Conservation (phyloP, 2,329 filamentous ascomycete species). For the Paramyrothecium roridum region DNA sequence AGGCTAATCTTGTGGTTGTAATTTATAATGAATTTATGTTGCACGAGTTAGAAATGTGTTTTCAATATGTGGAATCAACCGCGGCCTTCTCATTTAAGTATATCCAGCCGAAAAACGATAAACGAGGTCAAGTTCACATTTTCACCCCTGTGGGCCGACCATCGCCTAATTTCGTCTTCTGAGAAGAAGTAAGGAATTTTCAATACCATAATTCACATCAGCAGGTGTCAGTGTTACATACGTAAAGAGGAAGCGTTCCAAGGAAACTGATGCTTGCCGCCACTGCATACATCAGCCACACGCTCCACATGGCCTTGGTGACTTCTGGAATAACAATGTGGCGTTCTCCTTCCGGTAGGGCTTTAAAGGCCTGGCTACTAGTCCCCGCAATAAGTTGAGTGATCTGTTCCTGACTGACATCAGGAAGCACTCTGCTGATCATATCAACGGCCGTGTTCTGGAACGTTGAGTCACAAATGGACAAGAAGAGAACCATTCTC, state of each 20-base stretch:
- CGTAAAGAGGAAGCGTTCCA: background rate
- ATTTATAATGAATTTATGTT: too few species aligned
- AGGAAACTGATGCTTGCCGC: background rate
- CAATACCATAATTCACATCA: too few species aligned
- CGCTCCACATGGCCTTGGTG: conserved; percentile 6
- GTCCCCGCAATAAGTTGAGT: conserved; percentile 8
- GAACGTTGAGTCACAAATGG: conserved; percentile 27
- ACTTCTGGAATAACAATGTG: conserved; percentile 2
- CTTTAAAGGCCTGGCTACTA: conserved; percentile 4
- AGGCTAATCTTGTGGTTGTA: too few species aligned
- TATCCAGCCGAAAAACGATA: too few species aligned
- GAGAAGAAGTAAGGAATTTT: too few species aligned
- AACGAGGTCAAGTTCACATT: too few species aligned
- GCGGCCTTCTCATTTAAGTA: too few species aligned
- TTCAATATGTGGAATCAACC: too few species aligned
- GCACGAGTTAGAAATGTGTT: too few species aligned
- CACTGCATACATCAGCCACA: conserved; percentile 4
- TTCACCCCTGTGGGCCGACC: too few species aligned
- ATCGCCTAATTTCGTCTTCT: too few species aligned
- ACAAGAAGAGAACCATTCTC: conserved; percentile 25
- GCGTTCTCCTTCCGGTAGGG: background rate
- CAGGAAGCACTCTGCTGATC: conserved; percentile 3
- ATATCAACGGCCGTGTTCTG: conserved; percentile 16
- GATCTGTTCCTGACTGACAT: background rate
- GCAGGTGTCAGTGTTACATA: too few species aligned